These are phyloP conservation scores for Lignosus rhinocerotis DNA, from an alignment of 1,284 basidiomycete species.

Conservation along the genomic window DNA sequence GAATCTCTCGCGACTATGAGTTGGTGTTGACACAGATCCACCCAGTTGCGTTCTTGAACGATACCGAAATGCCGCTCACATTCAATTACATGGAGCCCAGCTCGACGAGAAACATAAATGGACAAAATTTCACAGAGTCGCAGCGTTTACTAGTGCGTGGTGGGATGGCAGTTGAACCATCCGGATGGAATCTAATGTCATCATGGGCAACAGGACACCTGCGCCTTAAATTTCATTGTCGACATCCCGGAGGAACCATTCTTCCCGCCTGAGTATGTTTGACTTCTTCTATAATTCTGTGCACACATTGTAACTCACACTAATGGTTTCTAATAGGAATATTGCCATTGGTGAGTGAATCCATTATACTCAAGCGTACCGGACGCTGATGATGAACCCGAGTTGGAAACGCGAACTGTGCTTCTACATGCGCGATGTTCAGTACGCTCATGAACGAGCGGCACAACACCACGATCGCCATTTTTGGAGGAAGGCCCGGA, in stretches of 20 bases:
- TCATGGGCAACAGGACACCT: conserved; percentile 32
- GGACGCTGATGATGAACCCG: no score
- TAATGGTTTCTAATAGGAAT: conserved; percentile 37
- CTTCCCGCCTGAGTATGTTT: conserved; percentile 48
- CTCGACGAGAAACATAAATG: conserved; percentile 48
- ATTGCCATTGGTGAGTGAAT: conserved; percentile 48
- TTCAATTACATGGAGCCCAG: conserved; percentile 55
- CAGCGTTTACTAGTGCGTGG: conserved; percentile 53
- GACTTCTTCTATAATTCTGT: neutral
- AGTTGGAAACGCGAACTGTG: conserved; percentile 54
- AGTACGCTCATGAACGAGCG: conserved; percentile 62
- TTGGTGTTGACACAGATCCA: neutral
- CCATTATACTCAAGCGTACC: no score
- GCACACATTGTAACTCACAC: neutral
- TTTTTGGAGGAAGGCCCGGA: conserved; percentile 62
- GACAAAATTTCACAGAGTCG: conserved; percentile 50
- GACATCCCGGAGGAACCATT: conserved; percentile 50
- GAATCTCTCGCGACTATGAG: neutral
- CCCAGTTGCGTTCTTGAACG: conserved; percentile 53
- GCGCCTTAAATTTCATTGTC: conserved; percentile 38
- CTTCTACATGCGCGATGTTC: conserved; percentile 68
- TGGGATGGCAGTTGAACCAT: neutral
- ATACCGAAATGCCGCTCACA: conserved; percentile 43
- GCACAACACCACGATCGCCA: conserved; percentile 54
- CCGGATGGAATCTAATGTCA: neutral